These are phyloP conservation scores for Cercospora zeae-maydis DNA, from an alignment of 2,329 filamentous ascomycete genomes.

Conservation along the genomic window DNA sequence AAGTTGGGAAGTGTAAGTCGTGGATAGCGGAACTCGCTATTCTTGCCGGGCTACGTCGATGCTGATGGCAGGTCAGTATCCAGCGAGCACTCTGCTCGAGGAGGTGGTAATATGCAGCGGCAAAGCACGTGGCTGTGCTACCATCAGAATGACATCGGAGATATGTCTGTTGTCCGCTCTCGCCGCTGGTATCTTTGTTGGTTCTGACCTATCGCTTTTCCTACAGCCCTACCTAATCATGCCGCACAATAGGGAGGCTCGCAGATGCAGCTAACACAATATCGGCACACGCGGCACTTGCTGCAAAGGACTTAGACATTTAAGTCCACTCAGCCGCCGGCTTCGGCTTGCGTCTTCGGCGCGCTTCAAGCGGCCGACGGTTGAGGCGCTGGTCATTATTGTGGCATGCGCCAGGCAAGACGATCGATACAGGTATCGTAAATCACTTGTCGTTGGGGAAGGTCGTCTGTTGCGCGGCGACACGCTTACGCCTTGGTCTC, in stretches of 20 bases:
- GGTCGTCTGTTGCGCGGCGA: too few species aligned
- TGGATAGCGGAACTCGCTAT: neutral
- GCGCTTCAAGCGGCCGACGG: neutral
- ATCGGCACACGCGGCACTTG: neutral
- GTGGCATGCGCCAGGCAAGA: neutral
- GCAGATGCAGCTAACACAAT: neutral
- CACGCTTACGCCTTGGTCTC: too few species aligned
- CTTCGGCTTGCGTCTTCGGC: conserved; percentile 7
- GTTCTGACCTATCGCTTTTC: neutral
- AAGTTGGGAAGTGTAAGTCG: neutral
- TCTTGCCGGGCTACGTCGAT: too few species aligned
- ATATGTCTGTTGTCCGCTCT: neutral
- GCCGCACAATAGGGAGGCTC: neutral
- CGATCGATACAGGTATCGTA: neutral
- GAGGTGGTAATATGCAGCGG: neutral
- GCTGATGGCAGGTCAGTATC: neutral
- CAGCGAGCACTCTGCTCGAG: neutral
- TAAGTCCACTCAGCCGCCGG: conserved; percentile 3
- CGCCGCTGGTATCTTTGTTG: neutral
- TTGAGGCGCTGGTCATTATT: neutral
- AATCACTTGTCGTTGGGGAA: neutral
- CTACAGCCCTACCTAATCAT: neutral
- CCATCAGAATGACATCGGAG: neutral
- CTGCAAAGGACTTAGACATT: conserved; percentile 9
- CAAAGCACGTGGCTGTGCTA: neutral